These are phyloP conservation scores for Penicillium crustosum DNA, from an alignment of 2,329 filamentous ascomycete genomes.

Conservation along the genomic window DNA sequence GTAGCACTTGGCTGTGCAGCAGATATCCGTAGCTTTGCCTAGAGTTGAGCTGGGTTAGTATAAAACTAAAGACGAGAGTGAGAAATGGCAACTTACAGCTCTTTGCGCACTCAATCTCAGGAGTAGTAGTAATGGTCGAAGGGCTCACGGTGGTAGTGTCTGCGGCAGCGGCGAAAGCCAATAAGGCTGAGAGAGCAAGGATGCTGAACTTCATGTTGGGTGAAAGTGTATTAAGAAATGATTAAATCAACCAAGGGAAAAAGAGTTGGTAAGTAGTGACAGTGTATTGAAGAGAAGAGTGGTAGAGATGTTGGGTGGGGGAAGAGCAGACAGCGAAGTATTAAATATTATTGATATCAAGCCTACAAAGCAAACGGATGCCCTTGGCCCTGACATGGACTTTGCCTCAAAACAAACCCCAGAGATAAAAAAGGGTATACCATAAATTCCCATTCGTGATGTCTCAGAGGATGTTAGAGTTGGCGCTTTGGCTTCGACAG, in stretches of 20 bases:
- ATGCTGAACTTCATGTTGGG: conserved; percentile 44
- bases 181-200: conserved; percentile 47
- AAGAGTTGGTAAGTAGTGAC: neutral
- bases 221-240: conserved; percentile 9
- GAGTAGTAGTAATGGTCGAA: conserved; percentile 35
- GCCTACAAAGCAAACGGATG: neutral
- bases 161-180: conserved; percentile 45
- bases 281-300: neutral
- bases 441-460: conserved; percentile 13
- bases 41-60: neutral
- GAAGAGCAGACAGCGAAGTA: neutral
- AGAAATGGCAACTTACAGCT: conserved; percentile 34
- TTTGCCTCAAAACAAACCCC: conserved; percentile 2
- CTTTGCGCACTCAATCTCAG: conserved; percentile 36
- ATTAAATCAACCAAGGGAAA: conserved; percentile 12
- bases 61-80: neutral
- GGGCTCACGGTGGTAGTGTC: conserved; percentile 27
- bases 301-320: neutral
- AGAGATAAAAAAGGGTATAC: conserved; percentile 4
- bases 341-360: conserved; percentile 7
- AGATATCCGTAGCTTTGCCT: conserved; percentile 49
- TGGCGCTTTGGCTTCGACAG: neutral
- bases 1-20: conserved; percentile 54
- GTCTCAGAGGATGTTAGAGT: conserved; percentile 16
- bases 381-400: neutral